Evolutionary conservation across 2,329 filamentous ascomycete genomes (phyloP).

Genomic region (Cordyceps militaris): DNA sequence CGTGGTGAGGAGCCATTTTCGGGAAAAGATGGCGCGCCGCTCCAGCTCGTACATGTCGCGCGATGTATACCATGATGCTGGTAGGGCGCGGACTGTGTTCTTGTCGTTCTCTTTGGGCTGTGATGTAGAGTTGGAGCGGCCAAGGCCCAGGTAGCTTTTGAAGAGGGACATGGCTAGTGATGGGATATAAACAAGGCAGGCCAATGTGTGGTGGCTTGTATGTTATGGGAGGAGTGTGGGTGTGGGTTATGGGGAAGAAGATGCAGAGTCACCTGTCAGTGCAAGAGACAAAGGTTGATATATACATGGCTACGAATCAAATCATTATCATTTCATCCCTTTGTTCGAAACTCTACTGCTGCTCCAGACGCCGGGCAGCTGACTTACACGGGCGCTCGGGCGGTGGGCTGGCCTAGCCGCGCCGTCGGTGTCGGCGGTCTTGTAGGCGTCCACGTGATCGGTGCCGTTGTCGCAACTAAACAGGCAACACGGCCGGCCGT

Average conservation of each 20-base stretch:
- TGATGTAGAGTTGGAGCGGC: constrained; percentile 2
- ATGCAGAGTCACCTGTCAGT: no score
- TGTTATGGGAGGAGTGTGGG: background rate
- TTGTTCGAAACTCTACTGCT: background rate
- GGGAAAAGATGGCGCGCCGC: constrained; percentile 42
- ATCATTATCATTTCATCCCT: background rate
- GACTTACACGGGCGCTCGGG: constrained; percentile 10
- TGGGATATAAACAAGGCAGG: background rate
- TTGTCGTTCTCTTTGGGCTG: constrained; percentile 12
- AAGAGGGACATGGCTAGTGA: background rate
- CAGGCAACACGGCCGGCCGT: background rate
- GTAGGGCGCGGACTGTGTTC: constrained; percentile 27
- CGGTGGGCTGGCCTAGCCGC: constrained; percentile 4
- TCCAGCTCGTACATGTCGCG: constrained; percentile 43
- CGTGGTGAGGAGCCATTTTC: constrained; percentile 42
- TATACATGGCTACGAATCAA: background rate
- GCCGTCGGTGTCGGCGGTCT: constrained; percentile 10
- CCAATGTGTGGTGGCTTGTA: background rate
- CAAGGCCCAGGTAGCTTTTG: constrained; percentile 11
- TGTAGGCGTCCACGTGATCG: constrained; percentile 12
- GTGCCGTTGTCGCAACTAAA: background rate
- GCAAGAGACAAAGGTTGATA: no score
- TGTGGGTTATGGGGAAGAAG: background rate
- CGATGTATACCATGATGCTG: constrained; percentile 39
- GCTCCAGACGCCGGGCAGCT: constrained; percentile 5